phyloP scores from a whole-genome alignment of 2,329 filamentous ascomycete genomes.

The Stylonectria norvegica region DNA sequence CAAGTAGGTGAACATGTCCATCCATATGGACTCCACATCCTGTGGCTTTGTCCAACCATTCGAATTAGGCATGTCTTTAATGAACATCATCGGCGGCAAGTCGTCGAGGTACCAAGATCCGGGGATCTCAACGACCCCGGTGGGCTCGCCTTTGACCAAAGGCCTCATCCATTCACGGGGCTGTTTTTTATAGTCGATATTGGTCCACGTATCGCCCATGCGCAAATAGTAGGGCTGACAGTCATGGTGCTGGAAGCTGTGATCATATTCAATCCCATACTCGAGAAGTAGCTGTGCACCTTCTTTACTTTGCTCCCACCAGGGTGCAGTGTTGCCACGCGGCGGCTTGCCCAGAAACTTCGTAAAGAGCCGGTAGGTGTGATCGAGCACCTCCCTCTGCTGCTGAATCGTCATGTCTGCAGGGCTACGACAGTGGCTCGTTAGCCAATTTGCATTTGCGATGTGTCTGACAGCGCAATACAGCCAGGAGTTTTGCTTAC shows the following conservation, averaged over 20 bases:
- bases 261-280: constrained; percentile 67
- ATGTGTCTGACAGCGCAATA: too few species aligned
- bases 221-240: constrained; percentile 62
- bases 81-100: constrained; percentile 68
- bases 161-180: constrained; percentile 43
- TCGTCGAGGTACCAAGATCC: constrained; percentile 60
- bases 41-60: constrained; percentile 57
- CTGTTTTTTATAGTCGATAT: constrained; percentile 57
- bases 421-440: too few species aligned
- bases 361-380: constrained; percentile 66
- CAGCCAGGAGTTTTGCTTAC: too few species aligned
- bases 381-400: constrained; percentile 70
- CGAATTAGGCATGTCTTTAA: constrained; percentile 62
- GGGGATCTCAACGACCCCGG: constrained; percentile 65
- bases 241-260: constrained; percentile 53
- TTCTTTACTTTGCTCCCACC: constrained; percentile 67
- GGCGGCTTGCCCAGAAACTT: constrained; percentile 67
- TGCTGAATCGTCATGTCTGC: constrained; percentile 70
- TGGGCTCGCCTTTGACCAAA: constrained; percentile 54
- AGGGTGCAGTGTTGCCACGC: constrained; percentile 67
- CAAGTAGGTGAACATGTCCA: constrained; percentile 68
- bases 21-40: constrained; percentile 64
- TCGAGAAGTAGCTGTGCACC: constrained; percentile 60
- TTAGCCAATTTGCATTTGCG: too few species aligned
- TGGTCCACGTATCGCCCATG: constrained; percentile 63